Evolutionary conservation across 2,329 filamentous ascomycete species (phyloP).

Genomic region (Domatiomyces catenatus): DNA sequence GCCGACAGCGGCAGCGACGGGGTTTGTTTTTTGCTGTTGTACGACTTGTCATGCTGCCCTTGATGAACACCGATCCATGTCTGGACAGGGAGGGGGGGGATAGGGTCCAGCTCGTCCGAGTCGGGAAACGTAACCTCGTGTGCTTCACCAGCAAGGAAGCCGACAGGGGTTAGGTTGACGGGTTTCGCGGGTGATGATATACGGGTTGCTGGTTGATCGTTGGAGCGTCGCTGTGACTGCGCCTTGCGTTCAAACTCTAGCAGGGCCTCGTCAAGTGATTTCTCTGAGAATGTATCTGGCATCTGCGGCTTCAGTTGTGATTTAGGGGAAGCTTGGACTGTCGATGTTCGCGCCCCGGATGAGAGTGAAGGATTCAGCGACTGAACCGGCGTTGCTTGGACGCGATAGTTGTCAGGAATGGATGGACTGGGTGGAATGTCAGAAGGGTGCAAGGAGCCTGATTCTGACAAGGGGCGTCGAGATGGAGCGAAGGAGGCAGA

Average conservation of each 20-base stretch:
- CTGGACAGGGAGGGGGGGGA: neutral
- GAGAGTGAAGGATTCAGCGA: neutral
- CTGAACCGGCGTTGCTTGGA: neutral
- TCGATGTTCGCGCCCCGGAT: neutral
- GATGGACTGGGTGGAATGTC: neutral
- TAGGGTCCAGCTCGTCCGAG: neutral
- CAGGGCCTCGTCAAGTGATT: neutral
- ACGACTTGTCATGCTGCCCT: neutral
- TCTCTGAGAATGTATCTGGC: neutral
- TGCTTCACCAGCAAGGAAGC: constrained; percentile 16
- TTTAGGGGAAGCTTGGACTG: neutral
- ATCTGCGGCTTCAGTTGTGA: neutral
- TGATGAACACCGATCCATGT: neutral
- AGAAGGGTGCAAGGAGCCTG: neutral
- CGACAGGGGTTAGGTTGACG: neutral
- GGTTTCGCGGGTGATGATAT: neutral
- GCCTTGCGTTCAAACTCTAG: neutral
- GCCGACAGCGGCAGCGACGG: no score
- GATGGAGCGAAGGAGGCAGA: neutral
- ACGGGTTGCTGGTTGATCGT: neutral
- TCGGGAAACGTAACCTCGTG: constrained; percentile 8
- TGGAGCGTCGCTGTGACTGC: neutral
- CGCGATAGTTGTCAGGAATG: neutral
- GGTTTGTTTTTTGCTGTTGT: neutral
- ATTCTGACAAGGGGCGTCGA: neutral